Conservation (phyloP, 768 basidiomycete genomes). For the Mycena amicta region DNA sequence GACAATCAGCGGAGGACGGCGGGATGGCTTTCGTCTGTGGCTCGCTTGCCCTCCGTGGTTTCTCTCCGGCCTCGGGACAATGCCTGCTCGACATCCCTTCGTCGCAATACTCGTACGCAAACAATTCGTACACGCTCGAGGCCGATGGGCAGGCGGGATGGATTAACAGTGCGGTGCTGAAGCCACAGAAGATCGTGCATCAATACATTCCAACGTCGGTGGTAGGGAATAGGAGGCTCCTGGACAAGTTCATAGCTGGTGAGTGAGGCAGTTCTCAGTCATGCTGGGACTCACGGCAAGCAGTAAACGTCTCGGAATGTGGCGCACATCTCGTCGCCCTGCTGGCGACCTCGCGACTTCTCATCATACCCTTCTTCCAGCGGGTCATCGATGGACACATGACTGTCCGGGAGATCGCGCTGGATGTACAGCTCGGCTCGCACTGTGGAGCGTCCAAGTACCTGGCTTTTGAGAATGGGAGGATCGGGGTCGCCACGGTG, state of each 20-base stretch:
- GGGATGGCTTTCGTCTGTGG: constrained; percentile 65
- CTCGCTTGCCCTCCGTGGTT: constrained; percentile 49
- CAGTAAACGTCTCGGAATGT: constrained; percentile 51
- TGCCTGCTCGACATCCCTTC: constrained; percentile 47
- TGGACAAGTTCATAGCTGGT: constrained; percentile 55
- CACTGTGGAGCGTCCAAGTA: not conserved
- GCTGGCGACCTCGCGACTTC: constrained; percentile 38
- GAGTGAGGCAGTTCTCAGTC: constrained; percentile 10
- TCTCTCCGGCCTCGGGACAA: constrained; percentile 48
- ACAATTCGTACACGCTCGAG: constrained; percentile 36
- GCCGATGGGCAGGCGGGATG: constrained; percentile 5
- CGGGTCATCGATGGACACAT: not conserved
- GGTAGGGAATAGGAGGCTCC: constrained; percentile 12
- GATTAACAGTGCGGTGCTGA: constrained; percentile 15
- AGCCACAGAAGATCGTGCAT: constrained; percentile 8
- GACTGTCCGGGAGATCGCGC: not conserved
- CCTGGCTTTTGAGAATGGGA: not conserved
- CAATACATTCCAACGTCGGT: not conserved
- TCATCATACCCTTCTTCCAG: constrained; percentile 45
- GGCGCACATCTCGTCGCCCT: constrained; percentile 49
- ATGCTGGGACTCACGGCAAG: not conserved
- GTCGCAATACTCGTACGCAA: constrained; percentile 34
- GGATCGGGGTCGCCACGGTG: not conserved
- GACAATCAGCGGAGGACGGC: constrained; percentile 29
- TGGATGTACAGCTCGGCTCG: not conserved